Percentiles rank a stretch among this genome's conserved stretches.
Evolutionary conservation across 805 yeast genomes (phyloP).

Genomic region (Lipomyces starkeyi): DNA sequence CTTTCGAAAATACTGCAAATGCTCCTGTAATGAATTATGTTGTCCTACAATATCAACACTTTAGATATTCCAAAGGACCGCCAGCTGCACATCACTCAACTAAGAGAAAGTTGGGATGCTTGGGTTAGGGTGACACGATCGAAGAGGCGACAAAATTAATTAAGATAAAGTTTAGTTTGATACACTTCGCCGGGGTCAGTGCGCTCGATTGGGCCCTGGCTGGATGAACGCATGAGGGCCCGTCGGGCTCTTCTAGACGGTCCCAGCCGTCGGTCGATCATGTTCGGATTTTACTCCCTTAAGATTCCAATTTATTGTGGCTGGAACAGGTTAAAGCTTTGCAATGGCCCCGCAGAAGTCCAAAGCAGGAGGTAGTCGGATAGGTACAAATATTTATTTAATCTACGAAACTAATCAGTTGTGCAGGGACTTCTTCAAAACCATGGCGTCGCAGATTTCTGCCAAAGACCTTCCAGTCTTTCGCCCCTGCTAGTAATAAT

Average conservation of each 20-base stretch:
- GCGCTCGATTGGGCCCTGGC: too few relatives aligned
- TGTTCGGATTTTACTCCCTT: background rate
- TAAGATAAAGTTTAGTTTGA: too few relatives aligned
- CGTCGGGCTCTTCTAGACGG: background rate
- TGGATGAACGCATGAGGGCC: background rate
- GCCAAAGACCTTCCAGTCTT: background rate
- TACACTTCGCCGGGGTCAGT: too few relatives aligned
- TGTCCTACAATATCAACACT: background rate
- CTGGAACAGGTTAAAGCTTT: background rate
- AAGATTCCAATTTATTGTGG: background rate
- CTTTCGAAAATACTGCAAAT: background rate
- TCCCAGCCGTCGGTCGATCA: background rate
- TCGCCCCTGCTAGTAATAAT: background rate
- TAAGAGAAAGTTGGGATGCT: too few relatives aligned
- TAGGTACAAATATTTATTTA: background rate
- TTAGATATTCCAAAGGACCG: too few relatives aligned
- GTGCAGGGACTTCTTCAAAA: background rate
- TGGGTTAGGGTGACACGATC: background rate
- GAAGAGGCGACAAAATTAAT: background rate
- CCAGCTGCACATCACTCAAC: too few relatives aligned
- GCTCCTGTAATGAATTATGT: background rate
- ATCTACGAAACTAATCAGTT: background rate
- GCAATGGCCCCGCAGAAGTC: background rate
- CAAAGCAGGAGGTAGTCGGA: background rate
- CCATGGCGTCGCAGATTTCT: slow-evolving; percentile 5